Evolutionary conservation across 495 filamentous ascomycete genomes (phyloP), one percentile per base, ranked within the genome.

Genomic region (Trichoderma gamsii): DNA sequence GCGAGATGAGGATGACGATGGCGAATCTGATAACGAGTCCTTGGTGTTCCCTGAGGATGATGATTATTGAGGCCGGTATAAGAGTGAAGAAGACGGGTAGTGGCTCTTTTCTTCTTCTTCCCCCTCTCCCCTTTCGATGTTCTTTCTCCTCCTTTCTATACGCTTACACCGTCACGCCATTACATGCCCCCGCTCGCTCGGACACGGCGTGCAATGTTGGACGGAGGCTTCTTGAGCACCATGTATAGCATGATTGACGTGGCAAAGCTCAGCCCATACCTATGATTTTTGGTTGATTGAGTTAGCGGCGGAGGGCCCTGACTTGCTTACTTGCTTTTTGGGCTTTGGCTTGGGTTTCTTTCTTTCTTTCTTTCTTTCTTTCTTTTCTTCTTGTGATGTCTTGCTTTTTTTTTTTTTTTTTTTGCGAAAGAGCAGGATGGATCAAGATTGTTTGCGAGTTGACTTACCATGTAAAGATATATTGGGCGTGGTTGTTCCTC

Each of bases 201-300:
- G 67, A 97, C 88, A 66, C 90, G 84, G 56, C 89, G 85, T 51
- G 89, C 74, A 44, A 90, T 84, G 73, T 91, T 89, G 41, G 88
- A 85, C 4, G 92, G 86, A 32, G 92, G 89, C 77, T 93, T 96
- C 70, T 87, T 89, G 51, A 97, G 84, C 63, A 99, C 85, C 89
- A 97, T 90, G 83, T 88, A 96, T 72, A 99, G 82, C 95, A 99
- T 99, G 70, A 97, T 83, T 3, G 92, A 86, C 35, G 95, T 99
- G 69, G 93, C 93, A 25, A 89, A 75, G 44, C 89, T 89, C 38
- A 99, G 84, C 59, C 92, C 91, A 75, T 93, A 99, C 93, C 93
- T 97, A 71, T 35, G 52, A 66, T 7, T 38, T 38, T 38, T 35
- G 32, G 23, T 35, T 51, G 1, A 7, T 12, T 32, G 25, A n/a